Conservation (phyloP, 371 early-diverging fungal genomes). For the Circinella minor region DNA sequence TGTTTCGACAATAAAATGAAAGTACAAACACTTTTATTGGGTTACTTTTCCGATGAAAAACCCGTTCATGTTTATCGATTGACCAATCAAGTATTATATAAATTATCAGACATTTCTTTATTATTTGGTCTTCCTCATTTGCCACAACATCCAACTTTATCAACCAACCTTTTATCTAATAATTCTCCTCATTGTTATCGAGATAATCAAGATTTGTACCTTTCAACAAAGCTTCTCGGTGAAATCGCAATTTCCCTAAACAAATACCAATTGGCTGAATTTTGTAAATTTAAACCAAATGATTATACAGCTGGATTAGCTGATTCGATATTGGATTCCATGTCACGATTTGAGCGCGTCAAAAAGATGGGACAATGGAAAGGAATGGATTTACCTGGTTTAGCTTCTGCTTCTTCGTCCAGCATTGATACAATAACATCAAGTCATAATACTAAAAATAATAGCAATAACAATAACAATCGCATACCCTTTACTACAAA, state of each 20-base stretch:
- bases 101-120: constrained; percentile 23
- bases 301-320: constrained; percentile 43
- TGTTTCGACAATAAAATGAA: constrained; percentile 29
- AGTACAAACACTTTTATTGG: constrained; percentile 23
- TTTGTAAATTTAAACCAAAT: constrained; percentile 45
- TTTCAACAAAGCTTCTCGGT: constrained; percentile 21
- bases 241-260: constrained; percentile 29
- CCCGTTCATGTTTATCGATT: constrained; percentile 29
- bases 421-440: no score
- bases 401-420: no score
- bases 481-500: neutral
- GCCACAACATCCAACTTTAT: constrained; percentile 24
- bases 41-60: constrained; percentile 19
- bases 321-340: constrained; percentile 34
- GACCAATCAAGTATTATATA: constrained; percentile 17
- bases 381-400: constrained; percentile 15
- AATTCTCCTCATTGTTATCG: constrained; percentile 22
- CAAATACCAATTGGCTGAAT: constrained; percentile 39
- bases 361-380: constrained; percentile 11
- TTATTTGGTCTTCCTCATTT: constrained; percentile 24
- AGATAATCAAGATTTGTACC: constrained; percentile 20
- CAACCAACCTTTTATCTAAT: constrained; percentile 12
- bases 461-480: neutral
- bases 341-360: constrained; percentile 27
- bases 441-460: no score